Evolutionary conservation across 1,284 basidiomycete genomes (phyloP), one percentile per base, ranked within the genome.

Genomic region (Moesziomyces sp.): DNA sequence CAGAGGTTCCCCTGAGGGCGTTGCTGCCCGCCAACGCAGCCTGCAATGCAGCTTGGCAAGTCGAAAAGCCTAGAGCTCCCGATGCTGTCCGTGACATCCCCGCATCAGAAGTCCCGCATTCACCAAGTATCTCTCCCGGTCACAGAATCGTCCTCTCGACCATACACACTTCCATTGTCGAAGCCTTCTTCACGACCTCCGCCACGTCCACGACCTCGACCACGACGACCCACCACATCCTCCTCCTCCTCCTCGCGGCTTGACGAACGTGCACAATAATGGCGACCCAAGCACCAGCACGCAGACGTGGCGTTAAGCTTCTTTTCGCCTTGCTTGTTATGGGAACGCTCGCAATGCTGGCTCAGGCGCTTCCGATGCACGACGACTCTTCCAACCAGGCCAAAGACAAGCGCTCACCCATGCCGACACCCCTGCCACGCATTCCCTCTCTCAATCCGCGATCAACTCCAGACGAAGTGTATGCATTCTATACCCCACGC

Each of bases 401-500:
- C 24, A 38, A 61, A 9, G 26, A 13, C 40, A 68, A 49, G 40
- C 62, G 55, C 14, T 58, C 59, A 10, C 57, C 57, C 19, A 16
- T 14, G 18, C 71, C 75, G 8, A 77, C 72, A 13, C 64, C 68
- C 1, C 30, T 42, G 14, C 72, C 75, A 30, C 53, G 55, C 13
- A 42, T 53, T 0, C 70, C 46, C 3, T 57, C 60, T 5, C 46
- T 58, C 19, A 55, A 45, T 34, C 30, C 65, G 3, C 58, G 69
- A 34, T 68, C 71, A 3, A 73, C 73, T 1, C 64, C 76, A 2
- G 62, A 78, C 50, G 73, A 78, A 19, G 30, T 78, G 14, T 73
- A 66, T 57, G 65, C 50, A 10, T 71, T 74, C 56, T 76, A 76
- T 57, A 57, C 60, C 3, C 71, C 74, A 9, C 61, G 58, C 14